A percentile compares a stretch with the other conserved stretches of the same genome.
Conservation (phyloP, 345 rosid species). For the Mercurialis annua region DNA sequence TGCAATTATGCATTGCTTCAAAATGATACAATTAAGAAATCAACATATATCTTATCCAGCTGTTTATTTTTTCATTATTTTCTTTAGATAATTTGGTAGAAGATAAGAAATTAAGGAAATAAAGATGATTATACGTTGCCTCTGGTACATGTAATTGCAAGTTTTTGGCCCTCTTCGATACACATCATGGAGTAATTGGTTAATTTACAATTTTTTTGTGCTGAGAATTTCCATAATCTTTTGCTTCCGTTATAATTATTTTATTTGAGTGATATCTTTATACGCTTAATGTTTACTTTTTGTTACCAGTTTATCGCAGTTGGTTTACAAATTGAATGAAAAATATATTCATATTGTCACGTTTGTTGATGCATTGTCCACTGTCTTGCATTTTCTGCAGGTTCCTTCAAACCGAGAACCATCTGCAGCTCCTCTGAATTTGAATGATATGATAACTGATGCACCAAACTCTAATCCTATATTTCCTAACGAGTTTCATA, state of each 20-base stretch:
- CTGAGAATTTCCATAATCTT: neutral
- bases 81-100: neutral
- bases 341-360: neutral
- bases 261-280: neutral
- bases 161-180: neutral
- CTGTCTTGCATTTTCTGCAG: constrained; percentile 25
- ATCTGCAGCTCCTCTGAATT: constrained; percentile 29
- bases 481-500: constrained; percentile 25
- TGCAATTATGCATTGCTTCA: neutral
- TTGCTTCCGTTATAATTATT: no score
- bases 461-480: constrained; percentile 25
- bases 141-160: neutral
- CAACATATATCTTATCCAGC: neutral
- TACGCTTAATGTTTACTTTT: neutral
- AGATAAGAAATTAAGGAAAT: neutral
- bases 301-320: neutral
- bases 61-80: neutral
- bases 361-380: neutral
- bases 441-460: constrained; percentile 32
- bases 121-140: neutral
- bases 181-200: neutral
- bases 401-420: constrained; percentile 30
- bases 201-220: constrained; percentile 1
- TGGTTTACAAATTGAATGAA: neutral
- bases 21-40: neutral